Evolutionary conservation across 805 yeast genomes (phyloP), one percentile per base, ranked within the genome.

Genomic region (Ogataea haglerorum): DNA sequence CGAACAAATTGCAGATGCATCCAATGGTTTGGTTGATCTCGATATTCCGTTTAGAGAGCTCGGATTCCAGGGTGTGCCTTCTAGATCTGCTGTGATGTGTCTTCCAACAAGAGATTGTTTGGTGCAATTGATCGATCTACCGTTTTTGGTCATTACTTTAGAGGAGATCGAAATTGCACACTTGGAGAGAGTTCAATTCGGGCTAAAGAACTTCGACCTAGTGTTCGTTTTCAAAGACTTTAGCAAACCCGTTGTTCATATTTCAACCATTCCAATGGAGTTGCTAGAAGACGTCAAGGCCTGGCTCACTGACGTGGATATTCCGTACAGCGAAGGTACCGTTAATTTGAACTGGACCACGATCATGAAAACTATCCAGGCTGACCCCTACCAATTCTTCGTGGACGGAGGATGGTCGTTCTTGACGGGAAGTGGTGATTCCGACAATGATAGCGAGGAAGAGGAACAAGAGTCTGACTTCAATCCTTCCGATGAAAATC

Each of bases 31-130:
- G 47, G 70, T 90, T 30, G 96, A 89, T 53, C 80, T 93, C 42
- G 99, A 93, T 65, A 78, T 87, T 39, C 97, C 99, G 26, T 88
- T 93, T 69, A 79, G 96, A 60, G 98, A 93, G 59, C 75, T 93
- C 41, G 99, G 98, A 21, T 93, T 93, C 76, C 86, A 81, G 52
- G 99, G 99, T 76, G 99, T 93, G 19, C 98, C 99, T 28, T 85
- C 83, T 64, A 77, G 98, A 58, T 86, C 97, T 6, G 85, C 95
- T 12, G 96, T 93, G 13, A 80, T 83, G 56, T 83, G 96, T 73
- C 85, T 91, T 80, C 99, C 99, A 36, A 90, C 98, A 0, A 82
- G 98, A 58, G 98, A 93, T 62, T 93, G 98, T 72, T 74, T 93
- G 54, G 85, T 93, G 34, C 98, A 91, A 68, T 74, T 93, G 48